A percentile compares a stretch with the other conserved stretches of the same genome.
These are phyloP conservation scores for Colletotrichum limetticola DNA, from an alignment of 2,329 filamentous ascomycete species.

Conservation along the genomic window DNA sequence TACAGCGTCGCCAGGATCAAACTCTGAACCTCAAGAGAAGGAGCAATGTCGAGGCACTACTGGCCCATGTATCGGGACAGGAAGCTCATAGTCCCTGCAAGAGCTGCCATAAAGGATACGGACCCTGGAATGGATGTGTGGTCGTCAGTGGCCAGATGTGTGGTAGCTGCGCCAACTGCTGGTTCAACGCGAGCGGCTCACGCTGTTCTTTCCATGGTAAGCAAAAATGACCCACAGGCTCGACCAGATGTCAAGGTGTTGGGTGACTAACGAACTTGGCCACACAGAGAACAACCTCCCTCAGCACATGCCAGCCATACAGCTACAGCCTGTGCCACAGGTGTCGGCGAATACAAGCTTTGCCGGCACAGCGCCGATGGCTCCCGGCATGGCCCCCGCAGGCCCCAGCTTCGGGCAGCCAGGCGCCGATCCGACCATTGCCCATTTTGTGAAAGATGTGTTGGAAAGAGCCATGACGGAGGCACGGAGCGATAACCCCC, in stretches of 20 bases:
- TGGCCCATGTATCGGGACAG: slow-evolving; percentile 66
- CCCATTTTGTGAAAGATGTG: slow-evolving; percentile 49
- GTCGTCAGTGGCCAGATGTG: slow-evolving; percentile 70
- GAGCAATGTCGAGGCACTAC: slow-evolving; percentile 69
- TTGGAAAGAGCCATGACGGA: slow-evolving; percentile 59
- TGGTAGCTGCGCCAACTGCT: slow-evolving; percentile 71
- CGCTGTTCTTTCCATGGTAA: slow-evolving; percentile 70
- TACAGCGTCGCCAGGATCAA: slow-evolving; percentile 65
- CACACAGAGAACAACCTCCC: slow-evolving; percentile 58
- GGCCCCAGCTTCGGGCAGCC: slow-evolving; percentile 37
- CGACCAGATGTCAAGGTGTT: neutral
- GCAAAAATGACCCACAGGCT: slow-evolving; percentile 31
- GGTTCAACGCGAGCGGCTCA: slow-evolving; percentile 71
- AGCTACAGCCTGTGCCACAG: slow-evolving; percentile 43
- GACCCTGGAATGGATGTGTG: slow-evolving; percentile 69
- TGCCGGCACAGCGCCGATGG: slow-evolving; percentile 40
- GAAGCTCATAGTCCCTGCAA: slow-evolving; percentile 62
- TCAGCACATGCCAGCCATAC: slow-evolving; percentile 45
- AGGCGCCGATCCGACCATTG: slow-evolving; percentile 23
- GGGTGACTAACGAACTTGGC: neutral
- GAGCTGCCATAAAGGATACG: slow-evolving; percentile 70
- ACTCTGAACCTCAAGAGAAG: slow-evolving; percentile 65
- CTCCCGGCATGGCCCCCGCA: slow-evolving; percentile 41
- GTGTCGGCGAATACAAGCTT: slow-evolving; percentile 43
- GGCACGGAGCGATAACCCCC: slow-evolving; percentile 54